Base-by-base conservation (phyloP, 2,329 filamentous ascomycete species). In the Annulohypoxylon truncatum region DNA sequence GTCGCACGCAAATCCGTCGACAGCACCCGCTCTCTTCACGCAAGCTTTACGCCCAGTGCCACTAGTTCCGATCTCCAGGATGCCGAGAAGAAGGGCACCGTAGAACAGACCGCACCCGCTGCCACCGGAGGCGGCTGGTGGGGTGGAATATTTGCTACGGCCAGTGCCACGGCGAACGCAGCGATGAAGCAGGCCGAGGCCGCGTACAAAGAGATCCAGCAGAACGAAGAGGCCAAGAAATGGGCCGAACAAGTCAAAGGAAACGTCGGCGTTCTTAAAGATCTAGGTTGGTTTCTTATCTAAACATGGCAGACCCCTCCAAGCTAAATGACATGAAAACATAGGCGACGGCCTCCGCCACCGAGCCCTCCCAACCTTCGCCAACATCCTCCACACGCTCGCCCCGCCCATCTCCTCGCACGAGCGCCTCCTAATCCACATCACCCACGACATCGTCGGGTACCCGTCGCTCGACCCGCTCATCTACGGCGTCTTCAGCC, bases 381-480 rank as follows among this genome's bases (percentile, higher is more conserved):
- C 94, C 77, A 93, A 94, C 76, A 91, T 99, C 74, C 88, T 99
- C 67, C 93, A 98, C 79, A 97, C 94, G 24, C 90, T 99, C 70
- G 96, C 96, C 0, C 96, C 96, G 47, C 96, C 96, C 9, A 99
- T 99, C 76, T 94, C 94, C 59, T 96, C 95, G 7, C 96, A 99
- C 81, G 96, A 99, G 81, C 92, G 95, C 52, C 91, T 99, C 6
- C 92, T 96, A 74, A 98, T 99, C 74, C 96, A 99, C 82, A 96
- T 96, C 69, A 97, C 95, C 7, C 96, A 99, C 82, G 96, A 98
- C 79, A 88, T 99, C 44, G 90, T 94, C 72, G 93, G 93, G 72
- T 99, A 99, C 78, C 96, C 96, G 2, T 95, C 93, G 15, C 89
- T 99, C 72, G 95, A 98, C 77, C 94, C 95, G 15, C 87, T 97